phyloP scores from a whole-genome alignment of 1,284 basidiomycete species.

The Rhodotorula glutinis region DNA sequence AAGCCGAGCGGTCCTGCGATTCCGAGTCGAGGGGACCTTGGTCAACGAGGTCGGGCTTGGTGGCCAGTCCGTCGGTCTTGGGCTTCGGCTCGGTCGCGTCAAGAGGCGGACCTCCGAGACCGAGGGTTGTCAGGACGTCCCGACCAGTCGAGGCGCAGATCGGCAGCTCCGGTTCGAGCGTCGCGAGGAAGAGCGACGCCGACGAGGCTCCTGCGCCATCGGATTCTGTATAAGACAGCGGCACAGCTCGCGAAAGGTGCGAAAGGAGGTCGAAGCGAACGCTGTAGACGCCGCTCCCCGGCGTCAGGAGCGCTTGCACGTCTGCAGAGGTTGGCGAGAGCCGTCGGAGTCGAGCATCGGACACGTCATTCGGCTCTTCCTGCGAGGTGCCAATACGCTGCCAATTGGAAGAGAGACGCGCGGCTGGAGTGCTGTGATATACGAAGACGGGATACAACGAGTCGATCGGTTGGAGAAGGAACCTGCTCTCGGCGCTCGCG shows the following conservation, averaged over 20 bases:
- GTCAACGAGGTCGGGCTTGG: no score
- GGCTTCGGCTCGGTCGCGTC: no score
- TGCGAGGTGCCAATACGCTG: neutral
- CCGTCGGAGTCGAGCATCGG: no score
- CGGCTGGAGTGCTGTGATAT: conserved; percentile 1
- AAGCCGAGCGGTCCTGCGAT: no score
- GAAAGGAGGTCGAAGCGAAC: neutral
- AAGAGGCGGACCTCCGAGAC: no score
- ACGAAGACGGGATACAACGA: conserved; percentile 9
- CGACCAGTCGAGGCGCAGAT: no score
- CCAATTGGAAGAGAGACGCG: neutral
- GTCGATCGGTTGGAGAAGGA: neutral
- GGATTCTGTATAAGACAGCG: neutral
- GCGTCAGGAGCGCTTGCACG: neutral
- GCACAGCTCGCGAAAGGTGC: neutral
- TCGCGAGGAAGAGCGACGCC: neutral
- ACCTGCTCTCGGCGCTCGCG: neutral
- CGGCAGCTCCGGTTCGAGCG: neutral
- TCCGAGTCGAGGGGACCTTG: no score
- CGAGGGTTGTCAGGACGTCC: no score
- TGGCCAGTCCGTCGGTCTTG: no score
- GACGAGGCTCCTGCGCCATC: neutral
- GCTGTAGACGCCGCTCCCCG: neutral
- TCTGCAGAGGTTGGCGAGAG: no score
- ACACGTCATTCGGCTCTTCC: no score